Conservation (phyloP, 495 filamentous ascomycete genomes). For the Filosporella fistucella region DNA sequence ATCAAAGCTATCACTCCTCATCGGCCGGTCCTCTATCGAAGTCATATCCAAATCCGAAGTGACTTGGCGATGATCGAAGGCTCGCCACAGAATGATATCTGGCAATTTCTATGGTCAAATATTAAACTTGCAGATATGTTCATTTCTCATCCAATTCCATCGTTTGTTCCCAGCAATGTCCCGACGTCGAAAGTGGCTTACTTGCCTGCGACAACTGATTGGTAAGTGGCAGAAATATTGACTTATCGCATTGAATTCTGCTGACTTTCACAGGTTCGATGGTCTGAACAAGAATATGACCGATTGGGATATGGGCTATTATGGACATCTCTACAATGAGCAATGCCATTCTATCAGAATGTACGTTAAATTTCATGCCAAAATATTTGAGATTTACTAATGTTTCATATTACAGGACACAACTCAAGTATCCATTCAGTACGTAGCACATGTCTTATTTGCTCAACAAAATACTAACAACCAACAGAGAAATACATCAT, state of each 20-base stretch:
- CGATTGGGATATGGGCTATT: slow-evolving; percentile 71
- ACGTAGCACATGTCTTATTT: neutral
- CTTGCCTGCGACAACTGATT: slow-evolving; percentile 82
- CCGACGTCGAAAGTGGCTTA: slow-evolving; percentile 65
- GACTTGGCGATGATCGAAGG: slow-evolving; percentile 61
- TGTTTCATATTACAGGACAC: slow-evolving; percentile 43
- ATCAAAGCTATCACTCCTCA: slow-evolving; percentile 67
- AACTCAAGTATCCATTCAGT: slow-evolving; percentile 64
- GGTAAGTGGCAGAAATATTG: slow-evolving; percentile 37
- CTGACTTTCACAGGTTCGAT: slow-evolving; percentile 56
- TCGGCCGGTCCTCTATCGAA: slow-evolving; percentile 76
- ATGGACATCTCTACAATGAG: slow-evolving; percentile 69
- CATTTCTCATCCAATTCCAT: slow-evolving; percentile 76
- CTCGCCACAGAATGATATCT: slow-evolving; percentile 68
- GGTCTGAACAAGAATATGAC: slow-evolving; percentile 78
- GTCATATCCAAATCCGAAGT: slow-evolving; percentile 79
- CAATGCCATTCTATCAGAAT: slow-evolving; percentile 55
- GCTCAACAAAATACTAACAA: neutral
- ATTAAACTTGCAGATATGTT: slow-evolving; percentile 74
- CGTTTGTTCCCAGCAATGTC: slow-evolving; percentile 70
- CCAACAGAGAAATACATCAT: slow-evolving; percentile 57
- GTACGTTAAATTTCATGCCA: slow-evolving; percentile 31
- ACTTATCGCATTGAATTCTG: neutral
- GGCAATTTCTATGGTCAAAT: slow-evolving; percentile 71
- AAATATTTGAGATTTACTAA: slow-evolving; percentile 5